phyloP scores from a whole-genome alignment of 768 basidiomycete species.

The Podaxis sp. region DNA sequence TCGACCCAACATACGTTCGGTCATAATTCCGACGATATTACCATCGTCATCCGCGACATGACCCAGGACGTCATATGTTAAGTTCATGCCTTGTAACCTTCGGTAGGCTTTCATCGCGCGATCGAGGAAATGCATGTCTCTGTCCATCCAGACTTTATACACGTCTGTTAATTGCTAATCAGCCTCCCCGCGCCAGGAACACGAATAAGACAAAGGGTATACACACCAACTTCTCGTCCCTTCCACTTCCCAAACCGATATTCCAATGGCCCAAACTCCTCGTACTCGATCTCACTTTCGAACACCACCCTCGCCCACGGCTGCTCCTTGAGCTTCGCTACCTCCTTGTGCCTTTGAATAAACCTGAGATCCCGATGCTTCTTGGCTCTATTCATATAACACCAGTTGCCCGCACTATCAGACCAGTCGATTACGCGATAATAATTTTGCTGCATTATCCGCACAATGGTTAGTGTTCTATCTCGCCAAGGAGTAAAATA shows the following conservation, averaged over 20 bases:
- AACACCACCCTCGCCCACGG: background rate
- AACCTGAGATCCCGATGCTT: background rate
- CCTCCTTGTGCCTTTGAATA: background rate
- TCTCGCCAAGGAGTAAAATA: background rate
- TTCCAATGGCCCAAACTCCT: background rate
- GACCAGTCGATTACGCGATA: background rate
- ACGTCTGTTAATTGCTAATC: background rate
- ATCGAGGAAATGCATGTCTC: conserved; percentile 2
- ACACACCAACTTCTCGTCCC: conserved; percentile 12
- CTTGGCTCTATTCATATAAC: background rate
- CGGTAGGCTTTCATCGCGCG: conserved; percentile 15
- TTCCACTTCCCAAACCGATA: conserved; percentile 4
- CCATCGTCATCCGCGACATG: conserved; percentile 9
- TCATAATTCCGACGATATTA: conserved; percentile 6
- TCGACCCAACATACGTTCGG: conserved; percentile 2
- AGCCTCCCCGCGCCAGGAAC: background rate
- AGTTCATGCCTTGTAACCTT: conserved; percentile 1
- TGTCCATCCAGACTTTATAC: background rate
- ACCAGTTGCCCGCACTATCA: background rate
- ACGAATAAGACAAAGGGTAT: background rate
- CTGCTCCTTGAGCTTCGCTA: background rate
- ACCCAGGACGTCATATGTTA: conserved; percentile 8
- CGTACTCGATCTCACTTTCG: conserved; percentile 4
- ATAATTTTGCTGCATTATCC: conserved; percentile 8
- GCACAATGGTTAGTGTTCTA: background rate